Evolutionary conservation across 164 flowering plant genomes (phyloP).

Genomic region (Macadamia integrifolia): DNA sequence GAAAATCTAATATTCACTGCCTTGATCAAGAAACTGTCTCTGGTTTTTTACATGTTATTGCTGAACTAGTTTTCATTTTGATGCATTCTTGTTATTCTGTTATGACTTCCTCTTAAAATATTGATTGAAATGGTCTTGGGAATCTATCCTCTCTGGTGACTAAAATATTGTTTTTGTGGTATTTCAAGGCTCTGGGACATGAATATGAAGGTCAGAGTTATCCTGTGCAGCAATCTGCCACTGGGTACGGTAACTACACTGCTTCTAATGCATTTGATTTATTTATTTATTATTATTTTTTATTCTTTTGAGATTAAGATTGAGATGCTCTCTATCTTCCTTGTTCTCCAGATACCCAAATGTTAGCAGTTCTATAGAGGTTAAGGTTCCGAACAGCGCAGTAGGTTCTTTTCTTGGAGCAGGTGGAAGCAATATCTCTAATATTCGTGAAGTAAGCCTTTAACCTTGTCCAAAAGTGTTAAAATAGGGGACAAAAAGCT

Average conservation of each 20-base stretch:
- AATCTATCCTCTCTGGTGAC: constrained; percentile 4
- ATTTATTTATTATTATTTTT: background rate
- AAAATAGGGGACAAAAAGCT: background rate
- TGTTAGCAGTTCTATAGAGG: constrained; percentile 29
- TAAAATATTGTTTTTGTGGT: constrained; percentile 4
- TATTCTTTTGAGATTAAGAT: background rate
- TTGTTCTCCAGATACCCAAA: constrained; percentile 31
- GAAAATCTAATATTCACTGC: too few species aligned
- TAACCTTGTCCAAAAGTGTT: background rate
- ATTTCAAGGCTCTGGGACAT: constrained; percentile 31
- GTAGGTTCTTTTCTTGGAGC: constrained; percentile 27
- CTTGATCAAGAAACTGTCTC: too few species aligned
- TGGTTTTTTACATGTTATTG: background rate
- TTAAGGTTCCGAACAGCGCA: constrained; percentile 28
- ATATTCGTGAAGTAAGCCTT: constrained; percentile 20
- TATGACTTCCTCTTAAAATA: background rate
- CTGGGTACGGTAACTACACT: constrained; percentile 30
- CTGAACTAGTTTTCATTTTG: background rate
- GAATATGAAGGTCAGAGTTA: constrained; percentile 36
- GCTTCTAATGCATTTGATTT: background rate
- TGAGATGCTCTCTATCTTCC: background rate
- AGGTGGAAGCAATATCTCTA: constrained; percentile 36
- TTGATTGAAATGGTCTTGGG: background rate
- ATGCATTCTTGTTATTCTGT: background rate
- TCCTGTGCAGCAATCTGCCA: constrained; percentile 37